Evolutionary conservation across 139 green algal species (phyloP).

Genomic region (Chlamydomonas incerta): DNA sequence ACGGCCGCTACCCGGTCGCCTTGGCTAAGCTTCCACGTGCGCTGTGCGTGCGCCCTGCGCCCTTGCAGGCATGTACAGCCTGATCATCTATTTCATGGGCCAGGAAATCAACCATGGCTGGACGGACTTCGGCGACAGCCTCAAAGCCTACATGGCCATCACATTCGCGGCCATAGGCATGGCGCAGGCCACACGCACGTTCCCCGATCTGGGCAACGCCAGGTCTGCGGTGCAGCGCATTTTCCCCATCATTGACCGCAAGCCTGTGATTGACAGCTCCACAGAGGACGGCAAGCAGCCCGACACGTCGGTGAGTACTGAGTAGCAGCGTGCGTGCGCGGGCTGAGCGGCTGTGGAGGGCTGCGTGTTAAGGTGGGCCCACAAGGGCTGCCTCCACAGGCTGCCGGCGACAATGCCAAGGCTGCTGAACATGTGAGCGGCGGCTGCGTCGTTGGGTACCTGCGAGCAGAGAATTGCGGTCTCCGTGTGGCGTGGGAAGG

Average conservation of each 20-base stretch:
- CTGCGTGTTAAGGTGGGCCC: too few species aligned
- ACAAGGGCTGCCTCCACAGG: too few species aligned
- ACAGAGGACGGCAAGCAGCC: constrained; percentile 36
- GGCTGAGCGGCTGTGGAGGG: too few species aligned
- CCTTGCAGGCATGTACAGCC: constrained; percentile 8
- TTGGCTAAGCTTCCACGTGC: too few species aligned
- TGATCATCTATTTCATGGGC: constrained; percentile 76
- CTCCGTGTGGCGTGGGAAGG: too few species aligned
- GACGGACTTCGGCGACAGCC: constrained; percentile 69
- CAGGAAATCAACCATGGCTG: constrained; percentile 67
- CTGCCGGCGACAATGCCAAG: neutral
- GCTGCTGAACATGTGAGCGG: constrained; percentile 48
- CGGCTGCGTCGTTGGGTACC: too few species aligned
- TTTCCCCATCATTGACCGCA: constrained; percentile 85
- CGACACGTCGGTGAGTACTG: constrained; percentile 9
- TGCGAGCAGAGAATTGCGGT: too few species aligned
- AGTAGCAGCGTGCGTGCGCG: neutral
- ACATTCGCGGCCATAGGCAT: constrained; percentile 73
- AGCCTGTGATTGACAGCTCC: constrained; percentile 70
- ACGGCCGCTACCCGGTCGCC: too few species aligned
- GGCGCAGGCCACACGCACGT: constrained; percentile 53
- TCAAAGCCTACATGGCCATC: constrained; percentile 88
- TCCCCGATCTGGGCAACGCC: constrained; percentile 82
- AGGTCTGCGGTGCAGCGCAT: constrained; percentile 68
- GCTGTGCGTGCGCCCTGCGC: neutral